These are phyloP conservation scores for Dactylonectria estremocensis DNA, from an alignment of 2,329 filamentous ascomycete genomes.

Conservation along the genomic window DNA sequence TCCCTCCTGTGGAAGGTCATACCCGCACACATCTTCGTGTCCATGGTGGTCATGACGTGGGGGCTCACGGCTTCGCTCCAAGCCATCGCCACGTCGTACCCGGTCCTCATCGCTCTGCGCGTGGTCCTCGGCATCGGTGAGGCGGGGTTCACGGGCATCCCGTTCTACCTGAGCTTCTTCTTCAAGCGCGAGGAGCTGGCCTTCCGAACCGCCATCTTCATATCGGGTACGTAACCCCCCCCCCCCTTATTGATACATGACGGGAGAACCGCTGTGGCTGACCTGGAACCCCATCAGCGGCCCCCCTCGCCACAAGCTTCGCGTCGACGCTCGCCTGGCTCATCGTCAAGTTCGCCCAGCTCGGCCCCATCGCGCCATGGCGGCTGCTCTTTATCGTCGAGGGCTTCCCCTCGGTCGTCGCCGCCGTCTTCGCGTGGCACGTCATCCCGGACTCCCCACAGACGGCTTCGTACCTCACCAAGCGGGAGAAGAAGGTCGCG, in stretches of 20 bases:
- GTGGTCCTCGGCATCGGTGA: slow-evolving; percentile 74
- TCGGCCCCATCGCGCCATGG: slow-evolving; percentile 84
- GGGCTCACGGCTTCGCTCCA: slow-evolving; percentile 85
- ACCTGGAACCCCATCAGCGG: slow-evolving; percentile 70
- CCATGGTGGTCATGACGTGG: slow-evolving; percentile 81
- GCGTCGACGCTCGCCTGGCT: slow-evolving; percentile 85
- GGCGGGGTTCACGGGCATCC: slow-evolving; percentile 76
- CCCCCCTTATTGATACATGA: slow-evolving; percentile 15
- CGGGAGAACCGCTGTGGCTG: not conserved
- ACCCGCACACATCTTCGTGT: slow-evolving; percentile 73
- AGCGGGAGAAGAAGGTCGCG: slow-evolving; percentile 78
- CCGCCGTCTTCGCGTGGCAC: slow-evolving; percentile 81
- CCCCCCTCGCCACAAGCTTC: slow-evolving; percentile 83
- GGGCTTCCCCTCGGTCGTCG: slow-evolving; percentile 85
- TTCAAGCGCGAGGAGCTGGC: slow-evolving; percentile 81
- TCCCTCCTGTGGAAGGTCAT: slow-evolving; percentile 72
- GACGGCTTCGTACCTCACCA: slow-evolving; percentile 74
- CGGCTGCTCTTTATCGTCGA: slow-evolving; percentile 88
- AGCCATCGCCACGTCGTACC: slow-evolving; percentile 75
- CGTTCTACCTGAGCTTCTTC: slow-evolving; percentile 76
- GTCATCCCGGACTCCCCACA: slow-evolving; percentile 83
- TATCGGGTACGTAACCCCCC: slow-evolving; percentile 70
- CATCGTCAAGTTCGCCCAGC: slow-evolving; percentile 78
- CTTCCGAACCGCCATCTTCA: slow-evolving; percentile 87
- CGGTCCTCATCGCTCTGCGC: slow-evolving; percentile 68